Evolutionary conservation across 352 stramenopile species (phyloP), one percentile per base, ranked within the genome.

Genomic region (Globisporangium iwayamae): DNA sequence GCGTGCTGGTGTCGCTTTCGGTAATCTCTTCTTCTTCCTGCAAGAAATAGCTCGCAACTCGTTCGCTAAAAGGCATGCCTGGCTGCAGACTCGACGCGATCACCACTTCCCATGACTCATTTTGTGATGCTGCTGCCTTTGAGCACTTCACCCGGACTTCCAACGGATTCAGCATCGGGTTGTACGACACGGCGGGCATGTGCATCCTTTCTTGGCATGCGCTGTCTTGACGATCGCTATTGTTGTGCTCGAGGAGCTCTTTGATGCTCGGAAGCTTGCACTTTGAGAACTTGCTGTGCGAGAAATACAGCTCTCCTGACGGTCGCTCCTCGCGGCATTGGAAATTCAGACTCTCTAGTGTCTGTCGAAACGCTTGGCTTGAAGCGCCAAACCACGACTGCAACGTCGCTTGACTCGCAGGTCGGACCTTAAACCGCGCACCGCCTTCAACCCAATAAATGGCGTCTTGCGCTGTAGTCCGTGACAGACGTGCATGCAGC

Each of bases 131-230:
- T 11, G 63, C 45, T 14, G 20, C 14, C 30, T 69, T 56, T 11
- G 65, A 60, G 18, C 82, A 69, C 63, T 69, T 83, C 13, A 90
- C 16, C 3, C 75, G 75, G 28, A 90, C 68, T 58, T 90, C 81
- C 16, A 90, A 58, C 11, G 81, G 81, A 16, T 78, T 79, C 11
- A 90, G 62, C 10, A 65, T 63, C 10, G 75, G 56, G 60, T 53
- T 77, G 57, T 79, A 83, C 2, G 71, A 66, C 28, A 81, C 57
- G 30, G 51, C 69, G 5, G 75, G 73, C 75, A 78, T 75, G 5
- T 43, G 74, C 41, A 41, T 64, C 55, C 18, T 41, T 57, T 20
- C 64, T 65, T 30, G 16, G 45, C 34, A 18, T 3, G 22, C 14
- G 1, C 9, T 38, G 28, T 32, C 16, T 22, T 20, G 43, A 18